Percentiles rank a stretch among this genome's conserved stretches.
Evolutionary conservation across 805 yeast genomes (phyloP).

Genomic region (Metschnikowia santaceciliae): DNA sequence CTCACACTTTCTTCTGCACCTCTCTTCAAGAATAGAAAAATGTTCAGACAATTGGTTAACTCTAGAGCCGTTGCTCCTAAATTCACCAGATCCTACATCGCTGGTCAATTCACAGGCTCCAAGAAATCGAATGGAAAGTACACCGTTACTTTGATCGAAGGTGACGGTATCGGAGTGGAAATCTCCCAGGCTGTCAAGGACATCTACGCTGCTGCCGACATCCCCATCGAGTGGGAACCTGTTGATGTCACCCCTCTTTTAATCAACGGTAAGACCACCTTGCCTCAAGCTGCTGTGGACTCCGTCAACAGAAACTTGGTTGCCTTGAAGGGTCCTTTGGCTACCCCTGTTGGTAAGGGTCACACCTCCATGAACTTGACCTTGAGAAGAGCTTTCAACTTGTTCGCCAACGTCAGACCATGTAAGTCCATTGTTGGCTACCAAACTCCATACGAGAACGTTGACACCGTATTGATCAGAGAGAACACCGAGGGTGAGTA

Average conservation of each 20-base stretch:
- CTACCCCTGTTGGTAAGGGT: conserved; percentile 98
- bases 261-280: conserved; percentile 87
- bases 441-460: conserved; percentile 85
- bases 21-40: conserved; percentile 8
- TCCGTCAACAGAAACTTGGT: conserved; percentile 90
- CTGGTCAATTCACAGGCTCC: conserved; percentile 61
- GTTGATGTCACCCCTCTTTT: conserved; percentile 94
- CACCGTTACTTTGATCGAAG: conserved; percentile 94
- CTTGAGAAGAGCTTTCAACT: conserved; percentile 91
- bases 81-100: conserved; percentile 46
- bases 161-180: conserved; percentile 97
- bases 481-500: conserved; percentile 99
- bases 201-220: conserved; percentile 89
- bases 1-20: conserved; percentile 8
- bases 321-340: conserved; percentile 97
- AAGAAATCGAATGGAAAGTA: conserved; percentile 77
- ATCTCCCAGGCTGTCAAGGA: conserved; percentile 91
- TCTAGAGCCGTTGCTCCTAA: conserved; percentile 17
- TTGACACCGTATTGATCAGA: conserved; percentile 93
- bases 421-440: conserved; percentile 91
- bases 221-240: conserved; percentile 95
- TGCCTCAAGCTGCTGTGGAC: conserved; percentile 88
- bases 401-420: conserved; percentile 97
- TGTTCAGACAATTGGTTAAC: conserved; percentile 22
- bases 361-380: conserved; percentile 97